Base-by-base conservation (phyloP, 257 asterid genomes). In the Scutellaria baicalensis region DNA sequence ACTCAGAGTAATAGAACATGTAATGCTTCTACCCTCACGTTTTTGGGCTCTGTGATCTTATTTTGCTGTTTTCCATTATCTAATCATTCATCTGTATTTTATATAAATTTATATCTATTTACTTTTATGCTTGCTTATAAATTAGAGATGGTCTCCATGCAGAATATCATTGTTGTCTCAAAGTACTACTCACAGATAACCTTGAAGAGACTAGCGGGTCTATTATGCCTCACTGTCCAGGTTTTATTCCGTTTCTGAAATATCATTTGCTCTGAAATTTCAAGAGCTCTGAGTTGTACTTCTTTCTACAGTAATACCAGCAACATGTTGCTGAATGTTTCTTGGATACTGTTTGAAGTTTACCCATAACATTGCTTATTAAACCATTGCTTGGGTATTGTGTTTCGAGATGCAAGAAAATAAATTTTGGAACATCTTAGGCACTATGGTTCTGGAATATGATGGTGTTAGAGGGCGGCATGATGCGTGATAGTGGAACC, bases 141-240 rank as follows among this genome's bases (percentile, higher is more conserved):
- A 44, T 20, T 40, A n/a, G 48, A n/a, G 66, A 39, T 74, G 59
- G 21, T 70, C 72, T 59, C 69, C 20, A 70, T 82, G 83, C 97
- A 93, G 98, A 93, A 93, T 81, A 90, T 90, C 77, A 88, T 90
- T 57, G 98, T 93, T 50, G 87, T 93, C 70, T 90, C 98, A 51
- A 90, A 88, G 79, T 93, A 93, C 79, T 93, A 93, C 74, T 81
- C 98, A n/a, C 84, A 89, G 77, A 76, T 88, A 77, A 90, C 88
- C 71, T 79, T 93, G 89, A 90, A 88, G 86, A 90, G 98, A 78
- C 89, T 93, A 82, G 95, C 98, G 20, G 95, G 80, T 82, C 86
- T 93, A 14, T 72, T 93, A 18, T 93, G 97, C 78, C 96, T 93
- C 69, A 81, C 82, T 58, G 21, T 85, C 70, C 95, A 84, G 98